A percentile compares a stretch with the other conserved stretches of the same genome.
Evolutionary conservation across 768 basidiomycete genomes (phyloP).

Genomic region (Xerocomus potaroensis): DNA sequence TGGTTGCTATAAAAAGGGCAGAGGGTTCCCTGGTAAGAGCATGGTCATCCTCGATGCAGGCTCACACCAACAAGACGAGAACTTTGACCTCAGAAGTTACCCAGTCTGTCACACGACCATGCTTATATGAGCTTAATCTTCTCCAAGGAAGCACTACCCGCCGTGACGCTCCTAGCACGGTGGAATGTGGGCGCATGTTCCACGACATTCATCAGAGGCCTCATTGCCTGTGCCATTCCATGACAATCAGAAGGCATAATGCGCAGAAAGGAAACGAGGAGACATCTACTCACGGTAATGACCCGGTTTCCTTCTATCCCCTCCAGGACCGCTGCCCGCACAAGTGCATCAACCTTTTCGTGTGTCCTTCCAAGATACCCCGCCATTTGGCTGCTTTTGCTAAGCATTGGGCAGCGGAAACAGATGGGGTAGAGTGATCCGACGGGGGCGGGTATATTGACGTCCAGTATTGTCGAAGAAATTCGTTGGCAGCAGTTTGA

Average conservation of each 20-base stretch:
- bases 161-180: slow-evolving; percentile 36
- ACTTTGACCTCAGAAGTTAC: too few relatives aligned
- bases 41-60: too few relatives aligned
- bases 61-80: too few relatives aligned
- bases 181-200: slow-evolving; percentile 67
- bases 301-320: slow-evolving; percentile 62
- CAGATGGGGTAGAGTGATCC: slow-evolving; percentile 48
- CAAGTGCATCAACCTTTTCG: slow-evolving; percentile 76
- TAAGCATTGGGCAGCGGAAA: slow-evolving; percentile 64
- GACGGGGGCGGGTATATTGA: slow-evolving; percentile 72
- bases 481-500: slow-evolving; percentile 93
- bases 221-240: slow-evolving; percentile 63
- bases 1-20: too few relatives aligned
- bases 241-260: neutral
- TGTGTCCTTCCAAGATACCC: slow-evolving; percentile 73
- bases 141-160: slow-evolving; percentile 1
- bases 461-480: slow-evolving; percentile 94
- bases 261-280: neutral
- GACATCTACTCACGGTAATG: slow-evolving; percentile 57
- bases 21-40: too few relatives aligned
- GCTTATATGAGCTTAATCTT: slow-evolving; percentile 12
- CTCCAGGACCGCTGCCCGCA: slow-evolving; percentile 54
- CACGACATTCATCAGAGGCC: slow-evolving; percentile 67
- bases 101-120: too few relatives aligned
- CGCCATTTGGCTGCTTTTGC: slow-evolving; percentile 86